Evolutionary conservation across 106 monocot genomes (phyloP), one percentile per base, ranked within the genome.

Genomic region (Dioscorea zingiberensis): DNA sequence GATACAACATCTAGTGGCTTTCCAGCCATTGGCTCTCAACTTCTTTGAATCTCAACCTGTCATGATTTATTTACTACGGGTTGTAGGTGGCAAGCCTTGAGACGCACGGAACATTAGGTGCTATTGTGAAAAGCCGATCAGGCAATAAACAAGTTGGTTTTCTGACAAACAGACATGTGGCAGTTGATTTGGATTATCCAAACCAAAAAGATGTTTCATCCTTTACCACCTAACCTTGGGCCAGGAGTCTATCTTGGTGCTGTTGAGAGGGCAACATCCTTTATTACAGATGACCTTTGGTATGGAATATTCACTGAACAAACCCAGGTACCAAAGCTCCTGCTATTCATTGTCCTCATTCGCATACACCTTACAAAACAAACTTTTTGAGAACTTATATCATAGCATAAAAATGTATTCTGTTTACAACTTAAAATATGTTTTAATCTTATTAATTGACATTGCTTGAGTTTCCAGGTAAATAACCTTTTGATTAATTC

Each of bases 161-260:
- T 64, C 83, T 97, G 24, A 97, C 97, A 55, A 97, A 97, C 27
- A 73, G 88, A n/a, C 97, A 97, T 74, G 92, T 92, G 18, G 97
- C 97, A 25, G 91, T 97, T 45, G 92, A 97, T 77, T 68, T 97
- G 53, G 97, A 97, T 47, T 97, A 97, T 56, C 97, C 97, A 38
- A 97, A 85, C 58, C 97, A 92, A 74, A n/a, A 97, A 97, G 65
- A 97, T 97, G 97, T 97, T 85, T 83, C 91, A 97, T 79, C 97
- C 97, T 5, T 81, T 97, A 47, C 97, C 97, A 24, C 92, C 97
- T 29, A 97, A 92, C 68, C 91, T 86, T 77, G 97, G 97, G 10
- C 97, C 97, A 62, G 97, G 97, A 16, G 92, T 92, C 47, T 97
- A 97, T 75, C 73, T 97, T 13, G 97, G 97, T 23, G 97, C 97